Evolutionary conservation across 192 early-diverging fungal genomes (phyloP).

Genomic region (Backusella liffmaniae): DNA sequence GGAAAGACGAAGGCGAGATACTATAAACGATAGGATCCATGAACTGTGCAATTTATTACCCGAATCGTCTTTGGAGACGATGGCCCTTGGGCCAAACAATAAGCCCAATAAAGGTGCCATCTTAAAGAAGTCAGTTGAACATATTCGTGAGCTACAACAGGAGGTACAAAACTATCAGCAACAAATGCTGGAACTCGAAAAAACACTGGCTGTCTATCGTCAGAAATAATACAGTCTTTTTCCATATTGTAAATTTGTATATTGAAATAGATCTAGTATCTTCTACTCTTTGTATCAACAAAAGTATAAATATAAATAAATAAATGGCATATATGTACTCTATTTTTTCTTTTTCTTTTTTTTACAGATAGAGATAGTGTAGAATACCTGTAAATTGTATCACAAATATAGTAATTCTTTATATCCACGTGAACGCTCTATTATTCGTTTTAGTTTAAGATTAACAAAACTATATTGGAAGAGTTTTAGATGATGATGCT

Average conservation of each 20-base stretch:
- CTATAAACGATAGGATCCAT: slow-evolving; percentile 98
- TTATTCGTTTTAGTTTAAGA: background rate
- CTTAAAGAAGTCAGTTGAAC: slow-evolving; percentile 89
- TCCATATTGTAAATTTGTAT: background rate
- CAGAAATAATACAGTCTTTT: background rate
- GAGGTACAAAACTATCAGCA: slow-evolving; percentile 28
- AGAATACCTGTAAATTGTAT: background rate
- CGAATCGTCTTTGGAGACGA: slow-evolving; percentile 57
- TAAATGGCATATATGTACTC: background rate
- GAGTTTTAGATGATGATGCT: background rate
- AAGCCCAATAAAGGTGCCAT: slow-evolving; percentile 98
- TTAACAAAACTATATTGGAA: background rate
- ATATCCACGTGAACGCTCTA: background rate
- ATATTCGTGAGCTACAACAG: slow-evolving; percentile 57
- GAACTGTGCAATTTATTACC: slow-evolving; percentile 87
- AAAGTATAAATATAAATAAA: background rate
- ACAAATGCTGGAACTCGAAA: slow-evolving; percentile 34
- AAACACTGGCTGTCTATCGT: slow-evolving; percentile 27
- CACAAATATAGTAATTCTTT: background rate
- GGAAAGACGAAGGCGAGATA: slow-evolving; percentile 91
- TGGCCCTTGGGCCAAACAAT: slow-evolving; percentile 46
- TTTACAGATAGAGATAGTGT: background rate
- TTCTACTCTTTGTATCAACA: background rate
- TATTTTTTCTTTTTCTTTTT: background rate
- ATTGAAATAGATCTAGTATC: background rate